Conservation (phyloP, 2,329 filamentous ascomycete species). For the Orbilia ellipsospora region DNA sequence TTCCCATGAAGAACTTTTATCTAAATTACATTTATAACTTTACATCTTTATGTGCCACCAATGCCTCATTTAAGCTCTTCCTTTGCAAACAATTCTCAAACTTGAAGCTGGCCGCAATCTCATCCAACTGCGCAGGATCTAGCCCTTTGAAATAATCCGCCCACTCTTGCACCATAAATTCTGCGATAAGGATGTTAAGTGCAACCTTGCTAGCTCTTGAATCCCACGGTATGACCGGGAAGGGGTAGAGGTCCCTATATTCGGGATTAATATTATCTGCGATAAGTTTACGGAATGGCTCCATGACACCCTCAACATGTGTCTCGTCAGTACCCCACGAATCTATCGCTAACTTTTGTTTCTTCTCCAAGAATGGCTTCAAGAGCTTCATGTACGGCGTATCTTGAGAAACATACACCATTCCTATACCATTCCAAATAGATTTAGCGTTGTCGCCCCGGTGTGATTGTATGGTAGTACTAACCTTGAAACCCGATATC, state of each 20-base stretch:
- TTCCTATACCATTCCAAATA: constrained; percentile 58
- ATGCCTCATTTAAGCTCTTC: constrained; percentile 65
- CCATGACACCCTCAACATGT: constrained; percentile 60
- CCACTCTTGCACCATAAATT: constrained; percentile 68
- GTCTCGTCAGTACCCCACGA: constrained; percentile 66
- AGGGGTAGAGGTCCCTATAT: constrained; percentile 65
- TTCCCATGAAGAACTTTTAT: no score
- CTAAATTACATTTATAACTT: constrained; percentile 4
- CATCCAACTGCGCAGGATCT: constrained; percentile 68
- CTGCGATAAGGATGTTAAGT: constrained; percentile 66
- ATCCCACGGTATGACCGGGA: constrained; percentile 67
- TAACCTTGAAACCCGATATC: constrained; percentile 69
- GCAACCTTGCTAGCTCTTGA: constrained; percentile 65
- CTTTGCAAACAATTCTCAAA: constrained; percentile 69
- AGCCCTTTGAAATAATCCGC: constrained; percentile 69
- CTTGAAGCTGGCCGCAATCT: constrained; percentile 67
- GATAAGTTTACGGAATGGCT: constrained; percentile 65
- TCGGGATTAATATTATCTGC: constrained; percentile 63
- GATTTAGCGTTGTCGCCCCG: neutral
- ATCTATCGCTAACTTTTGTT: constrained; percentile 68
- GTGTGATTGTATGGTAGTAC: neutral
- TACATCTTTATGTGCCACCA: constrained; percentile 57
- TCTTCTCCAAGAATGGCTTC: constrained; percentile 69
- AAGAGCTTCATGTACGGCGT: constrained; percentile 68
- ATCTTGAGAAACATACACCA: constrained; percentile 66